phyloP scores from a whole-genome alignment of 352 stramenopile genomes.

The Phytophthora tubulina region DNA sequence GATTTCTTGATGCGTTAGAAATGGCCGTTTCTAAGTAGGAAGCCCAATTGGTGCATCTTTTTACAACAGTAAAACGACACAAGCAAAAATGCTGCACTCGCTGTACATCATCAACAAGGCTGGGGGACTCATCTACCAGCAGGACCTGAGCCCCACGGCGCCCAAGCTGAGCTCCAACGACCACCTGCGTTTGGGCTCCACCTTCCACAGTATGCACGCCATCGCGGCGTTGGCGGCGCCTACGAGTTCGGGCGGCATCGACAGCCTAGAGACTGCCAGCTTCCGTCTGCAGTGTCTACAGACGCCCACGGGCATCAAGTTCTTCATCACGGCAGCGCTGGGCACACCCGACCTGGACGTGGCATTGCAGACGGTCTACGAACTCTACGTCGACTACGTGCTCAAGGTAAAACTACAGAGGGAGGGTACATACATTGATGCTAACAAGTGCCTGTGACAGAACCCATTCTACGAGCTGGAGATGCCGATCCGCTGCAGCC shows the following conservation, averaged over 20 bases:
- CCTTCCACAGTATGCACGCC: constrained; percentile 95
- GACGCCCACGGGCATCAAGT: constrained; percentile 93
- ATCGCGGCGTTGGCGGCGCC: constrained; percentile 91
- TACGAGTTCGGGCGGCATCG: constrained; percentile 87
- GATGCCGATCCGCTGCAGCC: constrained; percentile 95
- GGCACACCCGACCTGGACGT: constrained; percentile 86
- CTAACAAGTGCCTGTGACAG: constrained; percentile 34
- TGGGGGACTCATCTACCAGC: constrained; percentile 93
- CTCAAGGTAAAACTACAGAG: constrained; percentile 80
- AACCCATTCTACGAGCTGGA: constrained; percentile 97
- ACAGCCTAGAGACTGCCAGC: constrained; percentile 93
- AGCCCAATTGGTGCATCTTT: not conserved
- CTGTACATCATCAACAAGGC: constrained; percentile 96
- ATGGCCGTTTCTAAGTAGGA: no score
- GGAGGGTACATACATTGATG: not conserved
- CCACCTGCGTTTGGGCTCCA: constrained; percentile 93
- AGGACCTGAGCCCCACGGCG: constrained; percentile 88
- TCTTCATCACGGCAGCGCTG: constrained; percentile 93
- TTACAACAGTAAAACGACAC: not conserved
- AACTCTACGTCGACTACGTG: constrained; percentile 96
- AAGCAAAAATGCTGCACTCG: constrained; percentile 84
- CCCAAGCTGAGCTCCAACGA: constrained; percentile 93
- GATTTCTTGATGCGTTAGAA: no score
- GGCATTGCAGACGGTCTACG: constrained; percentile 91
- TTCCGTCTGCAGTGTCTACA: constrained; percentile 95